These are phyloP conservation scores for Isoetes taiwanensis DNA, from an alignment of 75 land plant genomes.

Conservation along the genomic window DNA sequence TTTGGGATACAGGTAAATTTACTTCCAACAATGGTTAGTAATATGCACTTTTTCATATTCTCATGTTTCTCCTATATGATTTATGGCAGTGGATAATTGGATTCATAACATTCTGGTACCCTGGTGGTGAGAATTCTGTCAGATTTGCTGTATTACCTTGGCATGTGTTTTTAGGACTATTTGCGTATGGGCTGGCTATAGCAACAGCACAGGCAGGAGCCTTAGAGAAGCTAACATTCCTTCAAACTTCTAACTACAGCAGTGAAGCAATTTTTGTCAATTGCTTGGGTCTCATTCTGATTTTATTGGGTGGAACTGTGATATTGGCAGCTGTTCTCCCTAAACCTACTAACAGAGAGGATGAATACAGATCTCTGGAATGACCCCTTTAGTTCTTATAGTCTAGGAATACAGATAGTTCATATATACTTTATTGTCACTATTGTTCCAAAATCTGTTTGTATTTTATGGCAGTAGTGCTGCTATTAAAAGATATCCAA, in stretches of 20 bases:
- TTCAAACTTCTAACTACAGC: slow-evolving; percentile 40
- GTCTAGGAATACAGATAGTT: no score
- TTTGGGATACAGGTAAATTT: slow-evolving; percentile 44
- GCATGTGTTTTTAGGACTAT: slow-evolving; percentile 60
- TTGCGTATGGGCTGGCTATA: slow-evolving; percentile 47
- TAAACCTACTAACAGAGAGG: no score
- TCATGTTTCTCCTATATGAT: no score
- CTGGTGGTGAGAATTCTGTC: slow-evolving; percentile 24
- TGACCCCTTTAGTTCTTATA: no score
- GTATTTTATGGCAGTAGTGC: no score
- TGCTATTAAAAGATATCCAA: no score
- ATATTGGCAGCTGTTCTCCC: slow-evolving; percentile 30
- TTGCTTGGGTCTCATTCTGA: slow-evolving; percentile 40
- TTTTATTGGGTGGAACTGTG: slow-evolving; percentile 36
- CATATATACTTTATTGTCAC: no score
- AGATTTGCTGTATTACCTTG: slow-evolving; percentile 36
- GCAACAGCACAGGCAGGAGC: slow-evolving; percentile 71
- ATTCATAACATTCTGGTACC: slow-evolving; percentile 47
- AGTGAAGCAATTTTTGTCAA: slow-evolving; percentile 50
- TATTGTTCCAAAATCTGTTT: no score
- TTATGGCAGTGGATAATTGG: slow-evolving; percentile 77
- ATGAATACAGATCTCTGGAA: no score
- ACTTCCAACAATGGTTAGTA: background rate
- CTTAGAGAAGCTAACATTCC: slow-evolving; percentile 54
- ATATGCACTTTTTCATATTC: slow-evolving; percentile 1